Evolutionary conservation across 2,329 filamentous ascomycete species (phyloP).

Genomic region (Beauveria caledonica): DNA sequence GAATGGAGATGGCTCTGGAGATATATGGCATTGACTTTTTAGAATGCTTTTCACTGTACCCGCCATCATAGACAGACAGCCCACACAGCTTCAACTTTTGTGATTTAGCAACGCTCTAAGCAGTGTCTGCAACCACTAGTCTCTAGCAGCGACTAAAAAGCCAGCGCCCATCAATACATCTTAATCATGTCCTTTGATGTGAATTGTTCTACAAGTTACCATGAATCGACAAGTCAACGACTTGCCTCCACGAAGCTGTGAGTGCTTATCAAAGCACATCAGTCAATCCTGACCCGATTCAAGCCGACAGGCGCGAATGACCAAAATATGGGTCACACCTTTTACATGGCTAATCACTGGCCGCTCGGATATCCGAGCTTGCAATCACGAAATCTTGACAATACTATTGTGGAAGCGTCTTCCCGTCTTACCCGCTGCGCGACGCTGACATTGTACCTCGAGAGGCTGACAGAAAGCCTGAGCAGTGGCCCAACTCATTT

Average conservation of each 20-base stretch:
- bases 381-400: conserved; percentile 2
- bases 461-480: background rate
- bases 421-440: background rate
- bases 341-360: background rate
- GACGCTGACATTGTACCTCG: background rate
- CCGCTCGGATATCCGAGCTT: conserved; percentile 5
- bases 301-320: background rate
- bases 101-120: no score
- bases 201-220: no score
- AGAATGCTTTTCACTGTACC: no score
- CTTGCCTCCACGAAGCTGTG: background rate
- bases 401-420: background rate
- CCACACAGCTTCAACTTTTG: no score
- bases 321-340: conserved; percentile 2
- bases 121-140: no score
- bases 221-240: no score
- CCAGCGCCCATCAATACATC: no score
- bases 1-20: no score
- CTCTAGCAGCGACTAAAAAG: no score
- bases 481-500: background rate
- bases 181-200: no score
- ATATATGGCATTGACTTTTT: no score
- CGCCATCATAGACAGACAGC: no score
- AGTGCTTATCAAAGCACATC: background rate
- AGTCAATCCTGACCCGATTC: background rate